Evolutionary conservation across 1,139 yeast species (phyloP).

Genomic region (Zygosaccharomyces sapae): DNA sequence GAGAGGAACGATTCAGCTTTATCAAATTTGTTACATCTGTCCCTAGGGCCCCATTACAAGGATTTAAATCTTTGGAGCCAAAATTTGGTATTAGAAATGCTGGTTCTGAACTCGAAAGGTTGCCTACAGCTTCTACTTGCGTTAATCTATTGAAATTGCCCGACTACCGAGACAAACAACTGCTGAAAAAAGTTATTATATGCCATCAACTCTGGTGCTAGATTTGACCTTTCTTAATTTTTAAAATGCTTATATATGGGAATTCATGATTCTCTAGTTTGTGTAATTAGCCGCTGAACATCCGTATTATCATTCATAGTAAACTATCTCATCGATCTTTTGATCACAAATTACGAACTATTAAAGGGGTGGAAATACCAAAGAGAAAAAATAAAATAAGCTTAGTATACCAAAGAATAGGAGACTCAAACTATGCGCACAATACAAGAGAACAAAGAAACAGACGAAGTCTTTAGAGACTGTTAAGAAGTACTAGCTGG

Average conservation of each 20-base stretch:
- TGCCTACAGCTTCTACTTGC: conserved; percentile 94
- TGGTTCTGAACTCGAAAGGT: conserved; percentile 51
- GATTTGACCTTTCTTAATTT: conserved; percentile 69
- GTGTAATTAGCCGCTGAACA: background rate
- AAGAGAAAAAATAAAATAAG: background rate
- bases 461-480: background rate
- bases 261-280: background rate
- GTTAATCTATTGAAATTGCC: conserved; percentile 84
- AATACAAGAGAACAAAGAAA: background rate
- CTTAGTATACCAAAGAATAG: background rate
- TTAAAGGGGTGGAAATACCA: background rate
- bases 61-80: conserved; percentile 73
- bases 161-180: conserved; percentile 60
- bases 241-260: background rate
- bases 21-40: conserved; percentile 88
- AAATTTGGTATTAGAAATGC: conserved; percentile 74
- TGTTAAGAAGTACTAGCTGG: background rate
- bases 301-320: background rate
- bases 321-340: background rate
- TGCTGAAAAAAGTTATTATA: conserved; percentile 64
- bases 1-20: conserved; percentile 57
- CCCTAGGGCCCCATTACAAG: conserved; percentile 84
- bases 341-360: background rate
- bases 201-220: conserved; percentile 75
- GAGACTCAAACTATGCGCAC: background rate